phyloP scores from a whole-genome alignment of 2,329 filamentous ascomycete species.

The Calonectria pauciramosa region DNA sequence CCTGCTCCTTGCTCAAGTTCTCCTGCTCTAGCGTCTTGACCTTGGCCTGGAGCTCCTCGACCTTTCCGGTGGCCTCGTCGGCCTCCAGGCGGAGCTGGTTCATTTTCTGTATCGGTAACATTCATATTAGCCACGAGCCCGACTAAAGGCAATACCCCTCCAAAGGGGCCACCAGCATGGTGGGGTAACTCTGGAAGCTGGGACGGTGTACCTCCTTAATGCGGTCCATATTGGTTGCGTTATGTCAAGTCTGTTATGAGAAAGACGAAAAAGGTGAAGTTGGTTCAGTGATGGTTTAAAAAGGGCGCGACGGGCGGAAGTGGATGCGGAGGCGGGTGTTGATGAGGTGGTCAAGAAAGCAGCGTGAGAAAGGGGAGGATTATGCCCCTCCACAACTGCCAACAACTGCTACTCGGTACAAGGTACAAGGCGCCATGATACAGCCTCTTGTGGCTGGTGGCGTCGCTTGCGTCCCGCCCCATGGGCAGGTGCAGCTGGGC shows the following conservation, averaged over 20 bases:
- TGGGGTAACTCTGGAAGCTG: conserved; percentile 44
- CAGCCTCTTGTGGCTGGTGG: conserved; percentile 49
- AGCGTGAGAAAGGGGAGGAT: conserved; percentile 52
- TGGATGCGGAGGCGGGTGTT: conserved; percentile 44
- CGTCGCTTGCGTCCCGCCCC: conserved; percentile 26
- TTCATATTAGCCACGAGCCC: conserved; percentile 41
- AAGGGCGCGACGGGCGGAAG: conserved; percentile 46
- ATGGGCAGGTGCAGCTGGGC: conserved; percentile 11
- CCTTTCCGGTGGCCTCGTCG: conserved; percentile 84
- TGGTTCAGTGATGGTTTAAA: conserved; percentile 46
- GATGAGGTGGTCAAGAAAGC: conserved; percentile 49
- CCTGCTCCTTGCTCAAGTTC: conserved; percentile 96
- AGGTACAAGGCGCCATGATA: conserved; percentile 33
- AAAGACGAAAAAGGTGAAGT: conserved; percentile 29
- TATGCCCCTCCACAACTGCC: conserved; percentile 54
- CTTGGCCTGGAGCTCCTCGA: conserved; percentile 88
- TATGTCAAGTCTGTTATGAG: conserved; percentile 23
- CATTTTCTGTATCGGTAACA: conserved; percentile 79
- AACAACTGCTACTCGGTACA: conserved; percentile 34
- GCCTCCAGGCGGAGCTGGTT: conserved; percentile 93
- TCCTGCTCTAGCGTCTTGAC: conserved; percentile 95
- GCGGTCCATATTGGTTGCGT: conserved; percentile 77
- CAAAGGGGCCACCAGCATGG: conserved; percentile 48
- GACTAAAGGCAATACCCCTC: conserved; percentile 42
- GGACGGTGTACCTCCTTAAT: conserved; percentile 84